phyloP scores from a whole-genome alignment of 441 rosid species.

The Theobroma grandiflorum region DNA sequence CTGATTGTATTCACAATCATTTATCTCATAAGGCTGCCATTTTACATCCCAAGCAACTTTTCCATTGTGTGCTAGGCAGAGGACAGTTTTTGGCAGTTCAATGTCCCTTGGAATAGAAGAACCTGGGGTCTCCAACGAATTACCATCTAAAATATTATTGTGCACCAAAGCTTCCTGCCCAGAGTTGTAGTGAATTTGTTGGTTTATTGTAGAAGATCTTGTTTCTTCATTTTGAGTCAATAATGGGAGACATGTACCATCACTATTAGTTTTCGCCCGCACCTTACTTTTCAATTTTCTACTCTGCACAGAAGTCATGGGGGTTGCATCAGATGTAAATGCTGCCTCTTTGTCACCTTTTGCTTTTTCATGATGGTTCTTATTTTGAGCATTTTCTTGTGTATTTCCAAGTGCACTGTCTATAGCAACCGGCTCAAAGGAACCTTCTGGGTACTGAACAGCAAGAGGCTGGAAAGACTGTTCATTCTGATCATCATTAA shows the following conservation, averaged over 20 bases:
- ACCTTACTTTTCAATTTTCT: slow-evolving; percentile 43
- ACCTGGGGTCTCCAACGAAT: slow-evolving; percentile 26
- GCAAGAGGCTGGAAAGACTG: slow-evolving; percentile 51
- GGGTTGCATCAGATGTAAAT: slow-evolving; percentile 39
- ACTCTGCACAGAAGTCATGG: slow-evolving; percentile 38
- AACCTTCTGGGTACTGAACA: slow-evolving; percentile 52
- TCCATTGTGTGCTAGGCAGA: slow-evolving; percentile 93
- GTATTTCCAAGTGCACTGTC: slow-evolving; percentile 43
- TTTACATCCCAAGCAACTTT: slow-evolving; percentile 95
- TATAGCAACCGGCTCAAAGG: slow-evolving; percentile 41
- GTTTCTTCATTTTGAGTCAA: slow-evolving; percentile 46
- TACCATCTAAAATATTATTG: slow-evolving; percentile 32
- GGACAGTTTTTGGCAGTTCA: slow-evolving; percentile 73
- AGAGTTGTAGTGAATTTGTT: slow-evolving; percentile 29
- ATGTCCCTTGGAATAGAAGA: slow-evolving; percentile 51
- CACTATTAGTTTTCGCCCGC: slow-evolving; percentile 33
- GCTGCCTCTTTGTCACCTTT: slow-evolving; percentile 29
- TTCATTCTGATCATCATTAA: slow-evolving; percentile 40
- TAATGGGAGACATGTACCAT: slow-evolving; percentile 32
- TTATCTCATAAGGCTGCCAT: slow-evolving; percentile 67
- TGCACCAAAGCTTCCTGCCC: slow-evolving; percentile 25
- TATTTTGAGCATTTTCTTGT: slow-evolving; percentile 39
- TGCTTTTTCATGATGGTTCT: slow-evolving; percentile 33
- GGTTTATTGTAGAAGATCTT: slow-evolving; percentile 34
- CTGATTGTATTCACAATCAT: slow-evolving; percentile 53